Evolutionary conservation across 768 basidiomycete species (phyloP).

Genomic region (Russula abietina): DNA sequence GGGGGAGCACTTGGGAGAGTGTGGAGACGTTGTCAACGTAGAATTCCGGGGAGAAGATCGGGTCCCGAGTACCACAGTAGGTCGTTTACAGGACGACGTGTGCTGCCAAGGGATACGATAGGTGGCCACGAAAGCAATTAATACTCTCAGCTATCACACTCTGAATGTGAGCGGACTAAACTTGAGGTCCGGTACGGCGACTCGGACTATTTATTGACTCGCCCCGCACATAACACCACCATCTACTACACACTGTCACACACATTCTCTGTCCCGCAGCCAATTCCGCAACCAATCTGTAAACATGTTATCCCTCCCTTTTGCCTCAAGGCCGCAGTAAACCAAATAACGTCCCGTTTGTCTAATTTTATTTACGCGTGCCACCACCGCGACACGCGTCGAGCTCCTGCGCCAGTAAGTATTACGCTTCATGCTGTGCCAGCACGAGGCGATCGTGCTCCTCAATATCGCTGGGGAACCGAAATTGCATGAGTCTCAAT

Average conservation of each 20-base stretch:
- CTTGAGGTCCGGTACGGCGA: background rate
- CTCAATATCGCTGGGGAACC: slow-evolving; percentile 56
- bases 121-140: too few relatives aligned
- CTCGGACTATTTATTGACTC: background rate
- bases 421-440: slow-evolving; percentile 17
- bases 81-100: background rate
- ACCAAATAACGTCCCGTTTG: background rate
- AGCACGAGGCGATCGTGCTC: slow-evolving; percentile 63
- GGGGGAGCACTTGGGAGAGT: background rate
- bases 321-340: background rate
- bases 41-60: background rate
- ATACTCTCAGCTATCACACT: too few relatives aligned
- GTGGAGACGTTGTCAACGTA: background rate
- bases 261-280: background rate
- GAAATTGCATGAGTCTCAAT: slow-evolving; percentile 16
- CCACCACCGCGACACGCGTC: background rate
- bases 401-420: background rate
- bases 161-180: background rate
- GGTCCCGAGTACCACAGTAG: background rate
- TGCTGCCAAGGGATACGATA: background rate
- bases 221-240: background rate
- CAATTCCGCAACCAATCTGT: background rate
- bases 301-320: background rate
- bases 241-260: background rate
- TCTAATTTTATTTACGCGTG: background rate